Conservation (phyloP, 2,329 filamentous ascomycete species). For the Penicillium brevicompactum region DNA sequence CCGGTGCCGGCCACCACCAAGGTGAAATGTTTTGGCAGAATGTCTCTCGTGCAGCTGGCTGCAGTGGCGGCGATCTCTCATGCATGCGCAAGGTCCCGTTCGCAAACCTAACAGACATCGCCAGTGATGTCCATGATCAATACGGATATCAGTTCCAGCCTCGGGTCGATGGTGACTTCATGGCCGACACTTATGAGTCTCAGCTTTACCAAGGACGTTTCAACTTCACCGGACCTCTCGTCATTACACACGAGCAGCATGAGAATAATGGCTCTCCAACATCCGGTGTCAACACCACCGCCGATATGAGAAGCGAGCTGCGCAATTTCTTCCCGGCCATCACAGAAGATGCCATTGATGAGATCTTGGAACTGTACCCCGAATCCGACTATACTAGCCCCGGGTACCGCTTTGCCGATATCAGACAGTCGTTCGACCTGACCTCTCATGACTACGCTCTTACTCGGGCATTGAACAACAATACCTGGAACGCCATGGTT, state of each 20-base stretch:
- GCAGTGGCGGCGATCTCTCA: conserved; percentile 28
- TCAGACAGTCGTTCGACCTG: conserved; percentile 39
- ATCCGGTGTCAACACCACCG: conserved; percentile 33
- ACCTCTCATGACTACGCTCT: conserved; percentile 38
- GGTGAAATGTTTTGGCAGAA: conserved; percentile 37
- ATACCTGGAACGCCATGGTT: conserved; percentile 42
- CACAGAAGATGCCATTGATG: conserved; percentile 34
- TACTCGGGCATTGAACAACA: conserved; percentile 37
- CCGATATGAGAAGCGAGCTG: conserved; percentile 33
- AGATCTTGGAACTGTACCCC: conserved; percentile 31
- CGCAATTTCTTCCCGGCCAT: conserved; percentile 34
- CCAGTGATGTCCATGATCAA: conserved; percentile 23
- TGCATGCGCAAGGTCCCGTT: conserved; percentile 37
- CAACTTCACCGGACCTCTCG: conserved; percentile 39
- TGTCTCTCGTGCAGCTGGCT: conserved; percentile 34
- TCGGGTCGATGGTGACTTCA: conserved; percentile 39
- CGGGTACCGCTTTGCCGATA: conserved; percentile 39
- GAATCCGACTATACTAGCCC: conserved; percentile 37
- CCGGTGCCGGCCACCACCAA: conserved; percentile 40
- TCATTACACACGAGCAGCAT: conserved; percentile 40
- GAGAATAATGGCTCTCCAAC: conserved; percentile 36
- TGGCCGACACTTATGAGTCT: conserved; percentile 40
- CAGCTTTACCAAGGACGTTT: conserved; percentile 40
- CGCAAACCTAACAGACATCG: conserved; percentile 30
- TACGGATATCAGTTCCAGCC: conserved; percentile 41